Percentiles rank a stretch among this genome's conserved stretches.
phyloP scores from a whole-genome alignment of 2,329 filamentous ascomycete species.

The Graphium sp. region DNA sequence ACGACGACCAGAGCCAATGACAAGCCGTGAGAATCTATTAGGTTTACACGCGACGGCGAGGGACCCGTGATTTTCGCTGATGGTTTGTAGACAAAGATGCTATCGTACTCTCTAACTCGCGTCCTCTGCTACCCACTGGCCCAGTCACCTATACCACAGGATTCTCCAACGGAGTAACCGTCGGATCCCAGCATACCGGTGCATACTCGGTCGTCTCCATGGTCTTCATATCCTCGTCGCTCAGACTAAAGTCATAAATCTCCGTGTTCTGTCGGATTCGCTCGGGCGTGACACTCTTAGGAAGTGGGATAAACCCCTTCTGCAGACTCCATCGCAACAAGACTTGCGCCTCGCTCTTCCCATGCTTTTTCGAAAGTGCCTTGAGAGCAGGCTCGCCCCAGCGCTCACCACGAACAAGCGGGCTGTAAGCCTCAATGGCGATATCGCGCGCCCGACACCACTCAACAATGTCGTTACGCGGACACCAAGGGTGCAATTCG shows the following conservation, averaged over 20 bases:
- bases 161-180: conserved; percentile 25
- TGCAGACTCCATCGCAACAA: conserved; percentile 70
- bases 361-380: conserved; percentile 52
- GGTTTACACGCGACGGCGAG: no score
- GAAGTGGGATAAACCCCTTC: conserved; percentile 56
- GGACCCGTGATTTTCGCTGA: no score
- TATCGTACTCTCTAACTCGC: no score
- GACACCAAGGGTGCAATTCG: conserved; percentile 81
- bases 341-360: conserved; percentile 59
- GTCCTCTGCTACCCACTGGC: no score
- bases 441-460: conserved; percentile 55
- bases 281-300: conserved; percentile 54
- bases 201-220: conserved; percentile 33
- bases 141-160: no score
- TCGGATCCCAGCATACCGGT: conserved; percentile 41
- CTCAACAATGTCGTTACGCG: conserved; percentile 55
- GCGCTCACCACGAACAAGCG: conserved; percentile 49
- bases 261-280: conserved; percentile 48
- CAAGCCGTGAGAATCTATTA: no score
- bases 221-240: conserved; percentile 30
- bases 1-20: no score
- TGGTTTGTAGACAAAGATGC: no score
- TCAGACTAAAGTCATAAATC: conserved; percentile 37
- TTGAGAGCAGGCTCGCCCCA: conserved; percentile 50
- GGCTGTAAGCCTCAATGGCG: conserved; percentile 46